Conservation (phyloP, 331 rosid species). For the Cucumis variabilis region DNA sequence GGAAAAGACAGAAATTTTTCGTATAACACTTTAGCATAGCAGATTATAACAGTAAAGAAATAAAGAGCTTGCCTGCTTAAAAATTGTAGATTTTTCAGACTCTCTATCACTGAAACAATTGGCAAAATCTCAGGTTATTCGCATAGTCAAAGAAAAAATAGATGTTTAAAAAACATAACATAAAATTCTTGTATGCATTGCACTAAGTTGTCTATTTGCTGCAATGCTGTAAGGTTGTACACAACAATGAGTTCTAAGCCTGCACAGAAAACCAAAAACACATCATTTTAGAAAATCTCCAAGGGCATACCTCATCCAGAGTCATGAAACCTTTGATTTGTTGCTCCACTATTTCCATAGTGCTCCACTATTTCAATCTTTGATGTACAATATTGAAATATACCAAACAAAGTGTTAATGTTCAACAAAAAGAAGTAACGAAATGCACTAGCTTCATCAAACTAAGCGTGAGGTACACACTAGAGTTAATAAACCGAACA, state of each 20-base stretch:
- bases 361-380: too few relatives aligned
- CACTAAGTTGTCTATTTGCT: slow-evolving; percentile 72
- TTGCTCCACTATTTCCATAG: slow-evolving; percentile 57
- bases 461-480: not conserved
- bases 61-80: slow-evolving; percentile 83
- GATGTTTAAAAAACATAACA: too few relatives aligned
- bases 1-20: too few relatives aligned
- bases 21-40: not conserved
- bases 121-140: slow-evolving; percentile 31
- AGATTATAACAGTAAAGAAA: not conserved
- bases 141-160: not conserved
- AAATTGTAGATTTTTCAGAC: slow-evolving; percentile 97
- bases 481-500: too few relatives aligned
- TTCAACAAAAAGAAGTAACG: not conserved
- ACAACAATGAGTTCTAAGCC: slow-evolving; percentile 79
- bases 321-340: slow-evolving; percentile 60
- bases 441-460: not conserved
- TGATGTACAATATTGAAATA: slow-evolving; percentile 48
- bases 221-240: slow-evolving; percentile 84
- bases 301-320: slow-evolving; percentile 54
- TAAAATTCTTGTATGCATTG: slow-evolving; percentile 85
- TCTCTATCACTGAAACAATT: slow-evolving; percentile 95
- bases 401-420: not conserved
- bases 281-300: not conserved
- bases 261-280: slow-evolving; percentile 27